Conservation (phyloP, 2,329 filamentous ascomycete genomes). For the Epichloe hybrida region DNA sequence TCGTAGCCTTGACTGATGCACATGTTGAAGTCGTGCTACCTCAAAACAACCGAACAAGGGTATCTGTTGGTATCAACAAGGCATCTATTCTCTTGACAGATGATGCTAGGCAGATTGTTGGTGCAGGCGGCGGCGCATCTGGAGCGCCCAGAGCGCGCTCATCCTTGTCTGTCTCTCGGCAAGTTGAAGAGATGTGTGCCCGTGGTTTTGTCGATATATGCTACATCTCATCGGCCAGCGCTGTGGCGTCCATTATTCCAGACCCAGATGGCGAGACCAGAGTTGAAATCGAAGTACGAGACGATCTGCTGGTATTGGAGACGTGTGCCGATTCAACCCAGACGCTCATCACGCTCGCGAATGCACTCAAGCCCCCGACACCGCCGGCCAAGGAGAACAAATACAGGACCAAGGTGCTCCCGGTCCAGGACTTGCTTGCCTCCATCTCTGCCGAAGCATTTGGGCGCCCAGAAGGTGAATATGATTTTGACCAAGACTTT, state of each 20-base stretch:
- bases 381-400: constrained; percentile 72
- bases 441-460: constrained; percentile 85
- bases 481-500: constrained; percentile 51
- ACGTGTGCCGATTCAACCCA: constrained; percentile 96
- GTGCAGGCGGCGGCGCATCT: constrained; percentile 7
- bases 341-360: constrained; percentile 68
- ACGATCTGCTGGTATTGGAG: constrained; percentile 80
- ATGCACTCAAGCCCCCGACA: constrained; percentile 68
- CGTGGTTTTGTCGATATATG: constrained; percentile 77
- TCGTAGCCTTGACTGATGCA: constrained; percentile 67
- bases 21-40: constrained; percentile 56
- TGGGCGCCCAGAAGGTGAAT: constrained; percentile 44
- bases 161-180: constrained; percentile 28
- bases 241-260: constrained; percentile 45
- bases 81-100: constrained; percentile 76
- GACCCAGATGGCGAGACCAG: constrained; percentile 40
- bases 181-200: constrained; percentile 43
- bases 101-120: constrained; percentile 35
- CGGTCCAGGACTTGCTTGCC: constrained; percentile 74
- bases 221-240: constrained; percentile 70
- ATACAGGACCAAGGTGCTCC: constrained; percentile 76
- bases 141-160: constrained; percentile 13
- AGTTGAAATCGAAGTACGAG: constrained; percentile 67
- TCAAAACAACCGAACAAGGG: constrained; percentile 48
- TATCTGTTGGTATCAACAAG: constrained; percentile 58